Conservation (phyloP, 2,329 filamentous ascomycete genomes). For the Scleromitrula shiraiana region DNA sequence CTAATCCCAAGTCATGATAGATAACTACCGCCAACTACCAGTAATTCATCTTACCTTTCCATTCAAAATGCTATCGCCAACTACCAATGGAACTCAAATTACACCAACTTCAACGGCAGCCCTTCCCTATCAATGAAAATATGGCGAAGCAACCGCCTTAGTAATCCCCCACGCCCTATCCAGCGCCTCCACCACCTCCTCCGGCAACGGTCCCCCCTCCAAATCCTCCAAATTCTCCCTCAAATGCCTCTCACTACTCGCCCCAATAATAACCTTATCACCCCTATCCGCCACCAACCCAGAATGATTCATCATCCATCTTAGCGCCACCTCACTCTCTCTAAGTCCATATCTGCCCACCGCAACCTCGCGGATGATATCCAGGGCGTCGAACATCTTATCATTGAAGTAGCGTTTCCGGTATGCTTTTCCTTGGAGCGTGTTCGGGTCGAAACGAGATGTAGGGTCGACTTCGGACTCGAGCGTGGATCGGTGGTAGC, state of each 20-base stretch:
- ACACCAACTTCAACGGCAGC: no score
- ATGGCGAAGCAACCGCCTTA: background rate
- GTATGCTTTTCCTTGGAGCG: slow-evolving; percentile 44
- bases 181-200: slow-evolving; percentile 46
- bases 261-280: slow-evolving; percentile 53
- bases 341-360: slow-evolving; percentile 58
- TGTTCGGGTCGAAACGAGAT: slow-evolving; percentile 29
- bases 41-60: no score
- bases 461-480: slow-evolving; percentile 11
- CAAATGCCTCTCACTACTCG: slow-evolving; percentile 49
- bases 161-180: slow-evolving; percentile 4
- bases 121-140: background rate
- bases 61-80: background rate
- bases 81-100: background rate
- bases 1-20: no score
- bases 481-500: slow-evolving; percentile 42
- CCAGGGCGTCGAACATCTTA: slow-evolving; percentile 55
- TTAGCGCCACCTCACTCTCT: slow-evolving; percentile 65
- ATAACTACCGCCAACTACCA: no score
- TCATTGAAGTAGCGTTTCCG: slow-evolving; percentile 53
- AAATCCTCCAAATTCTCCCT: slow-evolving; percentile 48
- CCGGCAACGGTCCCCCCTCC: slow-evolving; percentile 64
- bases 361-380: slow-evolving; percentile 58
- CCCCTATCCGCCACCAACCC: slow-evolving; percentile 43
- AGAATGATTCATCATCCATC: slow-evolving; percentile 68